Base-by-base conservation (phyloP, 2,329 filamentous ascomycete species). In the Aspergillus aculeatinus region DNA sequence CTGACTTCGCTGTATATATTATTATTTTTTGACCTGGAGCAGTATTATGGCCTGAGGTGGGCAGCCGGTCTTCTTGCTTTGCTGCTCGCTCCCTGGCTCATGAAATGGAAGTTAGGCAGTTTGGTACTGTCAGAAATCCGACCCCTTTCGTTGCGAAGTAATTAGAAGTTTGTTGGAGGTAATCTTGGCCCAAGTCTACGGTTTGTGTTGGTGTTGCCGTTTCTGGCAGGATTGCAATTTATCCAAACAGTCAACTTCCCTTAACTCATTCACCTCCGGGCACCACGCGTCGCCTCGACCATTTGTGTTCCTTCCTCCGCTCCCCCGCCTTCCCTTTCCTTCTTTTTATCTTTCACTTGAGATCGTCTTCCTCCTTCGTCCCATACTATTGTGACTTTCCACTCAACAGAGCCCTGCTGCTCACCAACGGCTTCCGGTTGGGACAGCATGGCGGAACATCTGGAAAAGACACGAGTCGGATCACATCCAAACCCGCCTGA, bases 1-100 rank as follows among this genome's bases (percentile, higher is more conserved):
- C 60, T 59, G 60, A 61, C 63, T 67, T 70, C 66, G 61, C 60
- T 73, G 70, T 73, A 73, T 56, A 73, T 72, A 72, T 70, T 67
- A 57, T 54, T 67, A 55, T 50, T 57, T 31, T 55, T 53, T 33
- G 60, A 64, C 61, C 58, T 44, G 16, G 14, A 29, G 48, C 57
- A 55, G 57, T 59, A 27, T 42, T 48, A 53, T 52, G 57, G 42
- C 47, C 39, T 48, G 54, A 39, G 21, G 48, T 21, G 33, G 39
- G 58, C 57, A 42, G 63, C 50, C 50, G 16, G 16, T 6, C 39
- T 49, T 63, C 44, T 52, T 52, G 48, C 31, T 55, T 57, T 49
- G 61, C 55, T 65, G 48, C 51, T 63, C 58, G 39, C 58, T 59
- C 23, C 31, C 58, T 54, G 25, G 25, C 29, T 52, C 23, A 48